phyloP scores from a whole-genome alignment of 768 basidiomycete genomes.

The Tricholoma saponaceum region DNA sequence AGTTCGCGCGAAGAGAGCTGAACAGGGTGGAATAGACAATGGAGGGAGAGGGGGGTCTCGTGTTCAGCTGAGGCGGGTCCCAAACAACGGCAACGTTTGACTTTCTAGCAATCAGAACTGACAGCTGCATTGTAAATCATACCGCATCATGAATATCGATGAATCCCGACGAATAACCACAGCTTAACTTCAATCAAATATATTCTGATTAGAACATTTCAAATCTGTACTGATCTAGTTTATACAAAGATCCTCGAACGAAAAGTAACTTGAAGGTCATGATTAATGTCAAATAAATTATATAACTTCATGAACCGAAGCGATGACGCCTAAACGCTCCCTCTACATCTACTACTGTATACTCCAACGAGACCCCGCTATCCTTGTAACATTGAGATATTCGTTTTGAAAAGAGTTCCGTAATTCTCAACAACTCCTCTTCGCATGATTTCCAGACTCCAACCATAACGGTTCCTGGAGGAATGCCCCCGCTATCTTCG shows the following conservation, averaged over 20 bases:
- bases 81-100: conserved; percentile 13
- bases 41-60: conserved; percentile 14
- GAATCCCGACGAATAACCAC: too few species aligned
- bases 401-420: conserved; percentile 60
- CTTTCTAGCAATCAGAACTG: background rate
- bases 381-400: conserved; percentile 81
- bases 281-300: background rate
- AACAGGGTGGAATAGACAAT: conserved; percentile 13
- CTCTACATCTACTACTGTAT: conserved; percentile 70
- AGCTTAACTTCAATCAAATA: background rate
- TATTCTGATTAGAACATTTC: background rate
- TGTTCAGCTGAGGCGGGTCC: conserved; percentile 6
- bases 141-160: background rate
- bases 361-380: conserved; percentile 70
- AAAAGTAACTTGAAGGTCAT: too few species aligned
- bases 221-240: too few species aligned
- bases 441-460: conserved; percentile 93
- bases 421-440: conserved; percentile 72
- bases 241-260: too few species aligned
- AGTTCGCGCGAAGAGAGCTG: conserved; percentile 11
- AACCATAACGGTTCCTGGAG: conserved; percentile 63
- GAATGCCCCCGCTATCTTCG: conserved; percentile 51
- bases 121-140: too few species aligned
- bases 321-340: conserved; percentile 69
- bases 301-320: conserved; percentile 13